phyloP scores from a whole-genome alignment of 306 rosid genomes.

The Erythrophleum fordii region DNA sequence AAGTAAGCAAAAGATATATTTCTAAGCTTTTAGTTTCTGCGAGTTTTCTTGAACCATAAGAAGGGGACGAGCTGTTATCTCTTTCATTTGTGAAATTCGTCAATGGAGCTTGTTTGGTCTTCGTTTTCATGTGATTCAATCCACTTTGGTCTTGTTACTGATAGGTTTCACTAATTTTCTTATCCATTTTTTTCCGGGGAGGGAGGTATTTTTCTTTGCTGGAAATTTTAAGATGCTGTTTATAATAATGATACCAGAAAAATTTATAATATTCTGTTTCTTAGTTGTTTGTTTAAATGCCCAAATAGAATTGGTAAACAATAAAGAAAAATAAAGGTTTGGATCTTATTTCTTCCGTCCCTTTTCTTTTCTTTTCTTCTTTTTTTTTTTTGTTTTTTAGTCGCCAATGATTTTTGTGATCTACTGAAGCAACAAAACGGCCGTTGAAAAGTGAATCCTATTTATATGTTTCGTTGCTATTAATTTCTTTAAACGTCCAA shows the following conservation, averaged over 20 bases:
- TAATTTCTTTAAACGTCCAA: neutral
- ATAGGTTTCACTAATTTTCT: neutral
- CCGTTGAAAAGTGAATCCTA: slow-evolving; percentile 28
- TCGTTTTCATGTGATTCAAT: neutral
- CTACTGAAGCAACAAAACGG: slow-evolving; percentile 40
- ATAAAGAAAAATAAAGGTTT: slow-evolving; percentile 40
- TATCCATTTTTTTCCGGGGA: neutral
- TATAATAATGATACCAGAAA: neutral
- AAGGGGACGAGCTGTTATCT: neutral
- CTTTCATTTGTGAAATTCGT: neutral
- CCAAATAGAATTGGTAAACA: slow-evolving; percentile 10
- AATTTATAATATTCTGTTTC: slow-evolving; percentile 26
- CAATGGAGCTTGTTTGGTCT: neutral
- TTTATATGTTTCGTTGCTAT: neutral
- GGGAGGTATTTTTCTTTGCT: slow-evolving; percentile 27
- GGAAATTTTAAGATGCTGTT: neutral
- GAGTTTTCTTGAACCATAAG: neutral
- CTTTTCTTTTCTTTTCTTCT: slow-evolving; percentile 10
- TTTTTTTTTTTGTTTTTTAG: slow-evolving; percentile 45
- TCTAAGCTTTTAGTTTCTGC: slow-evolving; percentile 20
- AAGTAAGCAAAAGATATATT: slow-evolving; percentile 19
- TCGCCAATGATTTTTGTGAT: slow-evolving; percentile 32
- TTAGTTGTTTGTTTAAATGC: slow-evolving; percentile 45
- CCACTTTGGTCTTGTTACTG: slow-evolving; percentile 18
- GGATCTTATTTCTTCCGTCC: slow-evolving; percentile 38